Conservation (phyloP, 2,329 filamentous ascomycete species). For the Trichophyton schoenleinii region DNA sequence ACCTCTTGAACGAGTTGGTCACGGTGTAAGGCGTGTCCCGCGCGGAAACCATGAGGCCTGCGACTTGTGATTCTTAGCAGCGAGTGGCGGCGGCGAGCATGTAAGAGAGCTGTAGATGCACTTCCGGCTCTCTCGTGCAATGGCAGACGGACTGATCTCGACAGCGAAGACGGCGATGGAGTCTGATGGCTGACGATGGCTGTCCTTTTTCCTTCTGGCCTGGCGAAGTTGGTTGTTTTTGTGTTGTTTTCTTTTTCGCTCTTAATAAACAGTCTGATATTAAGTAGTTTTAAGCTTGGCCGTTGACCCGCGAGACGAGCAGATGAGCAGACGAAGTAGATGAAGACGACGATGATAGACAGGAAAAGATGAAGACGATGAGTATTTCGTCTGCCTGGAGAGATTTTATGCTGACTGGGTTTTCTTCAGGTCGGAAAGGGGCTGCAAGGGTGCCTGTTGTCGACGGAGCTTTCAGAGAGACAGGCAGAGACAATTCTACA, state of each 20-base stretch:
- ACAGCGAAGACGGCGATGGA: not conserved
- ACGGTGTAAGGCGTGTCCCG: constrained; percentile 39
- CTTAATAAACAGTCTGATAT: too few relatives aligned
- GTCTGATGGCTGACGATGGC: too few relatives aligned
- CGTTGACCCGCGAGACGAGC: too few relatives aligned
- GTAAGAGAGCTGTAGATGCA: not conserved
- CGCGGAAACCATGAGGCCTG: constrained; percentile 12
- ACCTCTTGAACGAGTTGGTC: constrained; percentile 41
- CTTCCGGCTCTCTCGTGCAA: not conserved
- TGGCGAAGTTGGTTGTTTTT: too few relatives aligned
- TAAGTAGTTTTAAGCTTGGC: too few relatives aligned
- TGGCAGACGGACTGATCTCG: not conserved
- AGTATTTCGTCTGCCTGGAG: not conserved
- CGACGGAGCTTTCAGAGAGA: not conserved
- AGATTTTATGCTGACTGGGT: not conserved
- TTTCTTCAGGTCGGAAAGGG: not conserved
- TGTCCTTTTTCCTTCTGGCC: too few relatives aligned
- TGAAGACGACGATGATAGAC: not conserved
- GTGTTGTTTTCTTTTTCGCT: too few relatives aligned
- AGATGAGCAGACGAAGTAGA: too few relatives aligned
- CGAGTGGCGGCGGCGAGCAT: not conserved
- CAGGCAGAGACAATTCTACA: not conserved
- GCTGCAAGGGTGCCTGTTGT: constrained; percentile 2
- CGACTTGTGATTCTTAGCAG: not conserved
- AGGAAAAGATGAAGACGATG: not conserved